A percentile compares a stretch with the other conserved stretches of the same genome.
Conservation (phyloP, 257 asterid genomes). For the Solanum chiquidenum region DNA sequence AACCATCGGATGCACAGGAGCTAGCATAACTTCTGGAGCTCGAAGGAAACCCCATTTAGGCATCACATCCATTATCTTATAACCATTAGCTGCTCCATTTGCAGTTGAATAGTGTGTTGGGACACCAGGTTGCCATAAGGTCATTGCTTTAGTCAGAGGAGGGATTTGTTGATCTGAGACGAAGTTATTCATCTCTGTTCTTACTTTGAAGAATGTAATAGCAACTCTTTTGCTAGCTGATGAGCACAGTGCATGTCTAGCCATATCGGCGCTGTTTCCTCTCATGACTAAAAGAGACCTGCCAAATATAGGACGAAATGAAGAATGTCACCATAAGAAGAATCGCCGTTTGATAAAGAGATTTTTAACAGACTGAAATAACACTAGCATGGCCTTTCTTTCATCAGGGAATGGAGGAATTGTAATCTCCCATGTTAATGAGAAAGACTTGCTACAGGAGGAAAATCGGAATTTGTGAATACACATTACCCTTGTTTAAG, state of each 20-base stretch:
- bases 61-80: constrained; percentile 16
- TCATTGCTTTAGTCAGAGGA: constrained; percentile 36
- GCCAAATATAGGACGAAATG: constrained; percentile 3
- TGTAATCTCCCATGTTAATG: not conserved
- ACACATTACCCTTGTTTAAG: constrained; percentile 71
- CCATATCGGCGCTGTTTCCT: constrained; percentile 80
- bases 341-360: not conserved
- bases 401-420: not conserved
- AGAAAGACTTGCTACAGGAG: not conserved
- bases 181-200: constrained; percentile 27
- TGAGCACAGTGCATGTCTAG: constrained; percentile 90
- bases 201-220: constrained; percentile 72
- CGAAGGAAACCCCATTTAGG: constrained; percentile 35
- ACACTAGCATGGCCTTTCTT: not conserved
- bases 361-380: not conserved
- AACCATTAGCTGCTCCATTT: constrained; percentile 8
- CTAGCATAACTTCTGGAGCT: constrained; percentile 42
- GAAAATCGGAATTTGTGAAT: not conserved
- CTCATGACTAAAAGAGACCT: constrained; percentile 91
- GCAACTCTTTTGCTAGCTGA: constrained; percentile 73
- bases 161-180: constrained; percentile 14
- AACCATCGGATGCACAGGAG: not conserved
- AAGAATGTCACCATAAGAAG: not conserved
- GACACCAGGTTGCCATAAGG: constrained; percentile 71
- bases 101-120: constrained; percentile 35